A percentile compares a stretch with the other conserved stretches of the same genome.
Conservation (phyloP, 2,329 filamentous ascomycete genomes). For the Microdochium trichocladiopsis region DNA sequence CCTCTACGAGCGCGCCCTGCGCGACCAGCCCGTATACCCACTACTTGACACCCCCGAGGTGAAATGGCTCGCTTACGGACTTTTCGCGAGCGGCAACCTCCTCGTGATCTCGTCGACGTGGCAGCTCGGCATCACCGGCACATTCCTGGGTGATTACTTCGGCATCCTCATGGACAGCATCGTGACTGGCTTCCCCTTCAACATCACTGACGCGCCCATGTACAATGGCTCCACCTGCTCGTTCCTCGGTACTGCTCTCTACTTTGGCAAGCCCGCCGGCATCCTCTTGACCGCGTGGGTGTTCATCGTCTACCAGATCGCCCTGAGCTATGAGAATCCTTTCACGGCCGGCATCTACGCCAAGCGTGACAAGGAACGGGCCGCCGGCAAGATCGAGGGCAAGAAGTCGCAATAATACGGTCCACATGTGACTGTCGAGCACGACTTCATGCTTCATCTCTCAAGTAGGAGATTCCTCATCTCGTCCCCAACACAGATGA, state of each 20-base stretch:
- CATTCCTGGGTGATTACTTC: constrained; percentile 97
- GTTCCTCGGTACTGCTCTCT: constrained; percentile 81
- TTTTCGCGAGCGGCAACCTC: constrained; percentile 71
- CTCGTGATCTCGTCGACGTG: constrained; percentile 87
- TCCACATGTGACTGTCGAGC: background rate
- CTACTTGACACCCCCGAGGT: constrained; percentile 54
- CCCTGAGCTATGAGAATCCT: constrained; percentile 82
- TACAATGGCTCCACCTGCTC: constrained; percentile 91
- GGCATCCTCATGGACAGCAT: constrained; percentile 95
- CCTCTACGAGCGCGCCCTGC: constrained; percentile 79
- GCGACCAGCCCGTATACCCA: constrained; percentile 67
- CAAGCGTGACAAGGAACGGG: constrained; percentile 63
- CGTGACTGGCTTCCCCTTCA: constrained; percentile 95
- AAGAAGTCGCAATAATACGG: constrained; percentile 44
- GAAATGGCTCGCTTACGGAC: constrained; percentile 58
- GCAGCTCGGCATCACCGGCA: constrained; percentile 88
- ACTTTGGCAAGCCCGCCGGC: constrained; percentile 83
- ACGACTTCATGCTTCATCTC: no score
- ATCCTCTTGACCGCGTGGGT: constrained; percentile 70
- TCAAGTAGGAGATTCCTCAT: no score
- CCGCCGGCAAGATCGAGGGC: constrained; percentile 28
- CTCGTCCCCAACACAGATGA: no score
- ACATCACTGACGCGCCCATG: constrained; percentile 85
- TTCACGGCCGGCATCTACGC: constrained; percentile 92
- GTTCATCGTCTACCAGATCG: constrained; percentile 70